Evolutionary conservation across 2,329 filamentous ascomycete genomes (phyloP).

Genomic region (Aspergillus tubingensis): DNA sequence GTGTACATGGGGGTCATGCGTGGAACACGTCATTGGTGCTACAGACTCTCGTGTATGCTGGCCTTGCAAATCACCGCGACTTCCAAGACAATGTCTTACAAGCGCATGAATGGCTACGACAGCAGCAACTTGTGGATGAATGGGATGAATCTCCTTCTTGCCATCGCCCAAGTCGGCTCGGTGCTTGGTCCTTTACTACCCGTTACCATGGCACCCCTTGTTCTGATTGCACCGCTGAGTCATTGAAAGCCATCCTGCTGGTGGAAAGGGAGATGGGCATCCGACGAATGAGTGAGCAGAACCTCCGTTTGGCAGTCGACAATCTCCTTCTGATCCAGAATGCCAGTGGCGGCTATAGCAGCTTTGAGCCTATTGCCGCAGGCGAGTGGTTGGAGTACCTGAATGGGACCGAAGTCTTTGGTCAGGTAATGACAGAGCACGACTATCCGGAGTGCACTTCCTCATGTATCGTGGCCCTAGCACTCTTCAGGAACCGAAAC

Average conservation of each 20-base stretch:
- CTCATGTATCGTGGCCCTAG: slow-evolving; percentile 3
- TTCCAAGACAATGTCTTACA: background rate
- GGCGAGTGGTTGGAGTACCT: slow-evolving; percentile 7
- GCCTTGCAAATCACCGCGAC: background rate
- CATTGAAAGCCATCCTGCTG: slow-evolving; percentile 11
- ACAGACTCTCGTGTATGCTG: background rate
- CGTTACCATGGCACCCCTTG: slow-evolving; percentile 8
- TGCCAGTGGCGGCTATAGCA: slow-evolving; percentile 9
- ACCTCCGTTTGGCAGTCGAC: slow-evolving; percentile 7
- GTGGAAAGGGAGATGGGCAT: background rate
- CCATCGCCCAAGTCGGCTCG: slow-evolving; percentile 5
- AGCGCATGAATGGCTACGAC: slow-evolving; percentile 6
- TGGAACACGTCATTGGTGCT: no score
- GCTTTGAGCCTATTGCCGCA: slow-evolving; percentile 9
- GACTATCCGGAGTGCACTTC: slow-evolving; percentile 14
- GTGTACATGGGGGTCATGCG: no score
- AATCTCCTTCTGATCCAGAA: slow-evolving; percentile 12
- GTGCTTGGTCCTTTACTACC: slow-evolving; percentile 14
- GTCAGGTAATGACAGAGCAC: slow-evolving; percentile 15
- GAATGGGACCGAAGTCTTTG: slow-evolving; percentile 16
- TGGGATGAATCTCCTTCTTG: background rate
- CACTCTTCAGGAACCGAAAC: background rate
- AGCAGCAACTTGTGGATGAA: slow-evolving; percentile 5
- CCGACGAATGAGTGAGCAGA: background rate
- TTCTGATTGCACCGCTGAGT: slow-evolving; percentile 13